Evolutionary conservation across 1,284 basidiomycete genomes (phyloP).

Genomic region (Somion occarium): DNA sequence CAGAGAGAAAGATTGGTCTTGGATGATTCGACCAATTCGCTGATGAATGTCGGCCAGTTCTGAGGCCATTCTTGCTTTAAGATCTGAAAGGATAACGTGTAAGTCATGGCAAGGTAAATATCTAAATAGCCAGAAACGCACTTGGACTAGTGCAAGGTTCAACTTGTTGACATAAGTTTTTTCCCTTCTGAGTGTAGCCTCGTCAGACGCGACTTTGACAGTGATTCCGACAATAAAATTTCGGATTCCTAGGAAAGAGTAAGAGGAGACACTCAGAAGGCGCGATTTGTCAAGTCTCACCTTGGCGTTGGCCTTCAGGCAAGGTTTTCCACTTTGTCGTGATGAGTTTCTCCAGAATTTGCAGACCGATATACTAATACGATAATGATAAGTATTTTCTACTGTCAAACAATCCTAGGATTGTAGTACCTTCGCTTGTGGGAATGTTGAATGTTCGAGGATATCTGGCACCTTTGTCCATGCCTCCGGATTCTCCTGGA

Average conservation of each 20-base stretch:
- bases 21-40: conserved; percentile 96
- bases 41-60: conserved; percentile 98
- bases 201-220: conserved; percentile 90
- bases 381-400: not conserved
- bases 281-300: conserved; percentile 30
- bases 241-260: conserved; percentile 67
- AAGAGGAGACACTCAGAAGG: not conserved
- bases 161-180: conserved; percentile 97
- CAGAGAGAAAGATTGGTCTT: conserved; percentile 95
- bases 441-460: conserved; percentile 80
- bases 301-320: conserved; percentile 90
- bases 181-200: conserved; percentile 82
- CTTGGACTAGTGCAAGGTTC: conserved; percentile 94
- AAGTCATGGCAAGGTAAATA: conserved; percentile 13
- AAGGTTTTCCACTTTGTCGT: conserved; percentile 94
- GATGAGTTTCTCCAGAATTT: conserved; percentile 94
- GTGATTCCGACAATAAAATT: conserved; percentile 96
- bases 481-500: conserved; percentile 96
- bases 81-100: conserved; percentile 53
- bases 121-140: conserved; percentile 31
- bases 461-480: conserved; percentile 98
- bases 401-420: conserved; percentile 3
- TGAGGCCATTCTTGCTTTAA: conserved; percentile 99
- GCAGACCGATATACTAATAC: conserved; percentile 84
- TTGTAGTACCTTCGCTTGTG: conserved; percentile 80